Evolutionary conservation across 1,284 basidiomycete genomes (phyloP), one percentile per base, ranked within the genome.

Genomic region (Pisolithus thermaeus): DNA sequence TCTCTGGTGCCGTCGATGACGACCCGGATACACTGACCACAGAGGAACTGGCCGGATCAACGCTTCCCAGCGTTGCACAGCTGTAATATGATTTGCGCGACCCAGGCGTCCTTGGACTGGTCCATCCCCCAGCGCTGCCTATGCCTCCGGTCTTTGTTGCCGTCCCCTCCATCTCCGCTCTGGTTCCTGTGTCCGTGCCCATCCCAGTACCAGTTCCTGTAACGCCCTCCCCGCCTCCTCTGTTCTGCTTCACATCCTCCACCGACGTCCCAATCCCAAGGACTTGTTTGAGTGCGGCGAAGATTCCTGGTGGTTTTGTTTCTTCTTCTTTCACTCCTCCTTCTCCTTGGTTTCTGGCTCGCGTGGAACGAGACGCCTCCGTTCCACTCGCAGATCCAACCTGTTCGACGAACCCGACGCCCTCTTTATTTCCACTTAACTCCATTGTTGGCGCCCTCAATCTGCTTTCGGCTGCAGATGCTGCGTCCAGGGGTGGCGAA

Each of bases 181-280:
- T 35, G 32, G 32, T 35, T 35, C 32, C 32, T 5, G 32, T 14
- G 32, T 5, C 12, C 32, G 14, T 14, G 12, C 32, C 22, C 7
- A 27, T 12, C 22, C 41, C 30, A 25, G 56, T 58, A 3, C 67
- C 68, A 3, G 64, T 65, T 8, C 66, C 67, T 4, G 64, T 65
- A n/a, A 67, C 68, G 1, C 67, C 68, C 12, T 59, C 58, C 1
- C 66, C 65, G 0, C 63, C 63, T 2, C 64, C 65, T 3, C 64
- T 49, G 47, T 69, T 70, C 57, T 67, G 66, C 59, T 70, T 71
- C 47, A 59, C 69, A 49, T 69, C 66, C 9, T 57, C 68, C 20
- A 54, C 53, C 20, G 56, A 62, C 41, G 66, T 65, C 14, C 56
- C 53, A 12, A 68, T 28, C 11, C 66, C 65, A 11, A 70, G 50